These are phyloP conservation scores for Eucalyptus leucophloia DNA, from an alignment of 345 rosid genomes.

Conservation along the genomic window DNA sequence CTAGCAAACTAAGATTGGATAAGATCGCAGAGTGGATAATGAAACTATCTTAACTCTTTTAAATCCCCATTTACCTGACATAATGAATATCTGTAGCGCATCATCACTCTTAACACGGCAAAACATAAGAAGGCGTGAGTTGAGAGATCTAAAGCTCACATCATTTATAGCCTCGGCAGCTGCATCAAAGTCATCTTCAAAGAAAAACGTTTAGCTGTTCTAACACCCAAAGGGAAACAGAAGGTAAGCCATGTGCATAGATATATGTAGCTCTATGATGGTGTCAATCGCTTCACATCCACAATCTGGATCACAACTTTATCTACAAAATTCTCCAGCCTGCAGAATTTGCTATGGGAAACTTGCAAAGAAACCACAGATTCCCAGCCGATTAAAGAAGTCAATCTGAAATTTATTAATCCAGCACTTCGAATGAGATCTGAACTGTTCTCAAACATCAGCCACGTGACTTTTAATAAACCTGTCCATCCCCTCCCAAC, in stretches of 20 bases:
- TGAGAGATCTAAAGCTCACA: constrained; percentile 21
- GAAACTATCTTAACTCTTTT: not conserved
- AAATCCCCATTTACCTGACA: accelerated
- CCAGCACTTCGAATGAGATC: not conserved
- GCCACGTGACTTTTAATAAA: not conserved
- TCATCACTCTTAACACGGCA: not conserved
- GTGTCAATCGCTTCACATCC: not conserved
- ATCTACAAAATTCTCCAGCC: not conserved
- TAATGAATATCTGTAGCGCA: accelerated
- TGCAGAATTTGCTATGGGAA: not conserved
- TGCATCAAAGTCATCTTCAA: too few species aligned
- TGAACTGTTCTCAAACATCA: not conserved
- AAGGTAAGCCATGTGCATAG: too few species aligned
- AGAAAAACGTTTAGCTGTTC: too few species aligned
- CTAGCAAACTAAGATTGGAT: not conserved
- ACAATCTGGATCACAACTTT: not conserved
- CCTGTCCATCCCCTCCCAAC: not conserved
- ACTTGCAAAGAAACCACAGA: not conserved
- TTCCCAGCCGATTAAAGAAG: not conserved
- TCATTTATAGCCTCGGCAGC: constrained; percentile 22
- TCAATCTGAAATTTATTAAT: not conserved
- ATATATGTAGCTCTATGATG: too few species aligned
- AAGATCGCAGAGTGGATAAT: accelerated
- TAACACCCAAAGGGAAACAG: too few species aligned
- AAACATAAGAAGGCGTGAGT: not conserved